Percentiles rank a stretch among this genome's conserved stretches.
Evolutionary conservation across 306 rosid genomes (phyloP).

Genomic region (Sophora flavescens): DNA sequence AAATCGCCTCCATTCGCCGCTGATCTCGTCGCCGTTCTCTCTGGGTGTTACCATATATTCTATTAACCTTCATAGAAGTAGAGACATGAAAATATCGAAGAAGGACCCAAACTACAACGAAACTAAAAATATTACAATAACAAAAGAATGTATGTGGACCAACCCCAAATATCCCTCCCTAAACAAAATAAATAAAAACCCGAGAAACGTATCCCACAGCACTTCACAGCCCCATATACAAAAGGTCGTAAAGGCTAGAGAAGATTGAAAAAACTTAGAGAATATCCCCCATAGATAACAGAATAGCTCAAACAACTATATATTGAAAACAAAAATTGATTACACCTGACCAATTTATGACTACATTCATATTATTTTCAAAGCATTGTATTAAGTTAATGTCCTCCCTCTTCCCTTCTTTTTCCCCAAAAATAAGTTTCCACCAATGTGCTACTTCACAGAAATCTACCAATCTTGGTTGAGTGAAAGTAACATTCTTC

Average conservation of each 20-base stretch:
- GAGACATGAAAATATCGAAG: conserved; percentile 26
- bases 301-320: conserved; percentile 36
- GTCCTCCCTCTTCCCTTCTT: conserved; percentile 5
- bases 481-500: conserved; percentile 24
- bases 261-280: conserved; percentile 22
- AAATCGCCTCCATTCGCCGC: no score
- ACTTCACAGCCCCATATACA: conserved; percentile 14
- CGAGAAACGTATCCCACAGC: conserved; percentile 20
- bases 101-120: not conserved
- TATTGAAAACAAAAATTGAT: conserved; percentile 14
- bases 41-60: no score
- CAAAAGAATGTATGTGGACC: not conserved
- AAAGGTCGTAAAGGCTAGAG: conserved; percentile 1
- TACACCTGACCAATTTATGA: conserved; percentile 17
- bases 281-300: conserved; percentile 10
- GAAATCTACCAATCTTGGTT: conserved; percentile 26
- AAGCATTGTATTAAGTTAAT: not conserved
- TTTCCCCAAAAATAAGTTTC: conserved; percentile 25
- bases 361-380: conserved; percentile 11
- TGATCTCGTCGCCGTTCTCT: no score
- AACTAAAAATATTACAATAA: conserved; percentile 15
- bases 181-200: conserved; percentile 12
- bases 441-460: conserved; percentile 34
- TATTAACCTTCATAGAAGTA: conserved; percentile 2
- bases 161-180: conserved; percentile 5